Evolutionary conservation across 345 rosid genomes (phyloP).

Genomic region (Anastatica hierochuntica): DNA sequence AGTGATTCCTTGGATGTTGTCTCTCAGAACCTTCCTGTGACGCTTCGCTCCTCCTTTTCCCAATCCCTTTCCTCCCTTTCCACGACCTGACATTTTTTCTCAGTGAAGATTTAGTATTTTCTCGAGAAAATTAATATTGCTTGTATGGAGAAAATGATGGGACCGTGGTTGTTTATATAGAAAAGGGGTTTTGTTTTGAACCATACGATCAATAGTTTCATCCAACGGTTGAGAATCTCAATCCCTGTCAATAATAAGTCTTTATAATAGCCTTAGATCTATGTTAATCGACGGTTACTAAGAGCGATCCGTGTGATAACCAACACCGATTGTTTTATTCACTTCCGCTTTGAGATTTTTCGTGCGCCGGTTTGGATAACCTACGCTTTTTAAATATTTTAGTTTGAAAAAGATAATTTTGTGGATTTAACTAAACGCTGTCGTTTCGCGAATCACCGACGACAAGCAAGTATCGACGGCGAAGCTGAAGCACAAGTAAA

Average conservation of each 20-base stretch:
- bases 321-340: background rate
- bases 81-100: conserved; percentile 14
- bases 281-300: background rate
- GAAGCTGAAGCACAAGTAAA: background rate
- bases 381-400: background rate
- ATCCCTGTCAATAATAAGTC: background rate
- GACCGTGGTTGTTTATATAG: conserved; percentile 1
- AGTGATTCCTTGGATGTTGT: conserved; percentile 27
- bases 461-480: no score
- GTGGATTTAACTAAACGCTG: background rate
- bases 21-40: conserved; percentile 26
- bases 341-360: background rate
- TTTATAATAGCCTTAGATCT: background rate
- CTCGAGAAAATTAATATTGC: background rate
- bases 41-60: conserved; percentile 25
- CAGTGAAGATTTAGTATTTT: background rate
- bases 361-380: background rate
- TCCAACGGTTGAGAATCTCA: background rate
- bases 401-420: no score
- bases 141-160: background rate
- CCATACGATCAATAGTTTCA: background rate
- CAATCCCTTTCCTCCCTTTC: conserved; percentile 27
- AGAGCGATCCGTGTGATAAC: conserved; percentile 3
- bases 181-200: conserved; percentile 8
- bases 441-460: background rate